Base-by-base conservation (phyloP, 2,329 filamentous ascomycete genomes). In the Aureobasidium melanogenum region DNA sequence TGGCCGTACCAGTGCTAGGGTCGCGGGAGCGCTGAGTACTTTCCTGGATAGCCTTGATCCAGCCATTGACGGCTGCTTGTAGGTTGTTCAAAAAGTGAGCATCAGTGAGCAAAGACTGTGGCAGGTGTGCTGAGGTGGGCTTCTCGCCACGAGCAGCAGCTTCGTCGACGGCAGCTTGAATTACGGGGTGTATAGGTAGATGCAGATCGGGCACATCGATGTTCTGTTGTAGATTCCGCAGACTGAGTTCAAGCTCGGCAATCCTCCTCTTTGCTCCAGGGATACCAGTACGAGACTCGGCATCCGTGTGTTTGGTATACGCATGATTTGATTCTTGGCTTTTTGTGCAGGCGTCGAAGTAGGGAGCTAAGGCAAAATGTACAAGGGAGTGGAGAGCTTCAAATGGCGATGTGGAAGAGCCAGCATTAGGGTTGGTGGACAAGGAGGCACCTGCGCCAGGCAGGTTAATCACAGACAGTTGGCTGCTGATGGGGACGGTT, bases 21-120 rank as follows among this genome's bases (percentile, higher is more conserved):
- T 99, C 94, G 69, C 91, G 86, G 43, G 91, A 90, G 79, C 96
- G 88, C 76, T 95, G 95, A 41, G 94, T 99, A 67, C 97, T 95
- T 51, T 88, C 88, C 73, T 97, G 93, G 66, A 99, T 99, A 12
- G 93, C 96, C 77, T 96, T 96, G 77, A 99, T 99, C 94, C 94
- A 99, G 65, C 88, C 87, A 73, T 97, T 99, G 63, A 97, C 94
- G 52, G 88, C 94, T 55, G 89, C 88, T 72, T 97, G 94, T 39
- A 99, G 80, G 67, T 88, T 91, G 75, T 99, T 99, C 69, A 97
- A 86, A 67, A 99, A 95, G 12, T 86, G 85, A 69, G 90, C 96
- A 75, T 97, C 94, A 62, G 90, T 86, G 36, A 97, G 79, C n/a
- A 95, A 82, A 12, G 83, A 76, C 9, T 83, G 69, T 2, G 91